Base-by-base conservation (phyloP, 108 stramenopile genomes). In the Schizochytrium sp. region DNA sequence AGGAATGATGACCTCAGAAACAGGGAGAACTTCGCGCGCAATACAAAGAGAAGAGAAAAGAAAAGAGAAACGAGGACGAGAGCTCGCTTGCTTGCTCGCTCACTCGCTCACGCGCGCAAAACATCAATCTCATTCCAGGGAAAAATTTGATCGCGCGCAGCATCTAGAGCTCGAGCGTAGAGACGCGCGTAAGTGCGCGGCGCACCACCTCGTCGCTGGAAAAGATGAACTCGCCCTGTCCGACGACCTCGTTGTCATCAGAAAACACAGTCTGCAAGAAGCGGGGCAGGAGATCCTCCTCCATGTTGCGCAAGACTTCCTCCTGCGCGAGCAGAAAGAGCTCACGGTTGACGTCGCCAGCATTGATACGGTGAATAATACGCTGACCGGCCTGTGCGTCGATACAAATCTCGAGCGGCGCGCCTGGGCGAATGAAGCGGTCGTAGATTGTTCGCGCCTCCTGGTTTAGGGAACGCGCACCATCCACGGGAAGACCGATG, bases 211-310 rank as follows among this genome's bases (percentile, higher is more conserved):
- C 76, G 51, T 83, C 76, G 51, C 19, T 53, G 48, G 16, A 12
- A 53, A 83, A 83, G 51, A 53, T 12, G 76, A 53, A 53, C 25
- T 47, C 45, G 19, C 51, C 51, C 25, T 47, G 51, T 43, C 76
- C 76, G 12, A 83, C 76, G 25, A 45, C 48, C 76, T 83, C 76
- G 45, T 53, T 6, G n/a, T 83, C 76, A 12, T 83, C 76, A 23
- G 76, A 83, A 47, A 83, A 28, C 10, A 28, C 76, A 12, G 28
- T 28, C 45, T 47, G 4, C 76, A 83, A 34, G 5, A 83, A 83
- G 16, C 76, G 76, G 25, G 76, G 76, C 48, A 83, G 1, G 76
- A 83, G 76, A 45, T 83, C 76, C 76, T 83, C 76, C 28, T 83
- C 76, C 76, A 83, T 83, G 76, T 53, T 53, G 51, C 76, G 76